Percentiles rank a stretch among this genome's conserved stretches.
Conservation (phyloP, 352 stramenopile genomes). For the Phytopythium ostracodes region DNA sequence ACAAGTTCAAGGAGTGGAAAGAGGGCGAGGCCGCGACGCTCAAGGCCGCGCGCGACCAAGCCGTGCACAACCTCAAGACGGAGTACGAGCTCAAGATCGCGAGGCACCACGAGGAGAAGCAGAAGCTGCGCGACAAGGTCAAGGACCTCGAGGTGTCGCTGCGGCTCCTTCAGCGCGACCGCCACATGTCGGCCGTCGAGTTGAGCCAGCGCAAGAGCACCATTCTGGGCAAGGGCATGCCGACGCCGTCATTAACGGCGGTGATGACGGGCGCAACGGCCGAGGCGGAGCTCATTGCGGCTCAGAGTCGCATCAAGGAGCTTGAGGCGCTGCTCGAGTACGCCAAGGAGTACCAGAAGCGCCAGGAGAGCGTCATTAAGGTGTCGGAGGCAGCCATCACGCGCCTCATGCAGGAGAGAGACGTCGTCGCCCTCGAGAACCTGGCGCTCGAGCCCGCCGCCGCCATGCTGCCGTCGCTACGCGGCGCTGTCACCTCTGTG, state of each 20-base stretch:
- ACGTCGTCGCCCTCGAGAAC: conserved; percentile 38
- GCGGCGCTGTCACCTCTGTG: neutral
- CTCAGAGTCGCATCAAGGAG: conserved; percentile 52
- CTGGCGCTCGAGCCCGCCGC: conserved; percentile 20
- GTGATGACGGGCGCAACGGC: conserved; percentile 28
- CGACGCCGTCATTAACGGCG: conserved; percentile 13
- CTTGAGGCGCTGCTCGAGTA: conserved; percentile 53
- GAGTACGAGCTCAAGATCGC: conserved; percentile 69
- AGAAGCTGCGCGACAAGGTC: conserved; percentile 70
- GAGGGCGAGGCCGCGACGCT: conserved; percentile 41
- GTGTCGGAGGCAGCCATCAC: conserved; percentile 60
- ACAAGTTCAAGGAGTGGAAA: conserved; percentile 70
- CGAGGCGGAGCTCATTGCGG: conserved; percentile 54
- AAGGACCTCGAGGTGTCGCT: conserved; percentile 70
- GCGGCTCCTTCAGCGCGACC: conserved; percentile 58
- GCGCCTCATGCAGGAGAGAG: conserved; percentile 48
- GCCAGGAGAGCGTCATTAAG: conserved; percentile 63
- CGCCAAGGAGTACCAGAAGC: conserved; percentile 48
- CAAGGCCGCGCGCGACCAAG: conserved; percentile 47
- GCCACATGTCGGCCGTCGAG: conserved; percentile 51
- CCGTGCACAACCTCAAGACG: conserved; percentile 41
- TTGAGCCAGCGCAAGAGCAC: conserved; percentile 56
- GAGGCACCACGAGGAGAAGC: conserved; percentile 64
- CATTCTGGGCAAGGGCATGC: conserved; percentile 37
- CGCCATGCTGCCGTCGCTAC: neutral